These are phyloP conservation scores for Trametes gibbosa DNA, from an alignment of 768 basidiomycete species.

Conservation along the genomic window DNA sequence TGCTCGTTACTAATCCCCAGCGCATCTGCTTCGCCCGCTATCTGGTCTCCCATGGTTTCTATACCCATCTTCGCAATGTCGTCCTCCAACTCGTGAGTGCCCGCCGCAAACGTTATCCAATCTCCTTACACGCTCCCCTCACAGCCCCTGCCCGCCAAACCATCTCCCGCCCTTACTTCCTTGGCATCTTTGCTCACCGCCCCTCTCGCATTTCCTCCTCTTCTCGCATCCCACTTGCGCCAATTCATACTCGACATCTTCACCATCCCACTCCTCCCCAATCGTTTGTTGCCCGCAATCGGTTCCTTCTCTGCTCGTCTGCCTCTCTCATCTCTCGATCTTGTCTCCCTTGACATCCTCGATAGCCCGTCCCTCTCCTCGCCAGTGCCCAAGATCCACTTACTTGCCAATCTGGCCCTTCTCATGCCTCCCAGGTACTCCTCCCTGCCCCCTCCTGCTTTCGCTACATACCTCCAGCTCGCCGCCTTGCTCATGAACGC, in stretches of 20 bases:
- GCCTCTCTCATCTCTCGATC: slow-evolving; percentile 46
- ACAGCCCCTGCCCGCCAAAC: slow-evolving; percentile 61
- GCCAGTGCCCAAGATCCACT: slow-evolving; percentile 43
- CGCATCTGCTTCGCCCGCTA: slow-evolving; percentile 40
- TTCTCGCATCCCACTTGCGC: slow-evolving; percentile 36
- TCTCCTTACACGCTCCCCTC: neutral
- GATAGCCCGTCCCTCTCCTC: neutral
- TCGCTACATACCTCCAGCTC: slow-evolving; percentile 54
- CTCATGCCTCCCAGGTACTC: slow-evolving; percentile 65
- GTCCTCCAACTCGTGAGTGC: slow-evolving; percentile 51
- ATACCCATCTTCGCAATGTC: slow-evolving; percentile 39
- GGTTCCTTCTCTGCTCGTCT: slow-evolving; percentile 62
- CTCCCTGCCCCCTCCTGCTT: slow-evolving; percentile 40
- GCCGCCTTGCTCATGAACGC: slow-evolving; percentile 48
- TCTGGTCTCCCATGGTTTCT: slow-evolving; percentile 47
- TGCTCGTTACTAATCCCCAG: slow-evolving; percentile 36
- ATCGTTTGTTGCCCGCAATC: slow-evolving; percentile 61
- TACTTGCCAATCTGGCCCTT: slow-evolving; percentile 69
- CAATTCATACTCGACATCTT: slow-evolving; percentile 55
- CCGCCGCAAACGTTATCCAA: neutral
- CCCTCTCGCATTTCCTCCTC: slow-evolving; percentile 36
- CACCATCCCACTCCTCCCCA: slow-evolving; percentile 74
- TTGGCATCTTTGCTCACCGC: slow-evolving; percentile 46
- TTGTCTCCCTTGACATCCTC: slow-evolving; percentile 28
- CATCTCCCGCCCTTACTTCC: slow-evolving; percentile 46